Conservation (phyloP, 768 basidiomycete species). For the Kwoniella bestiolae region DNA sequence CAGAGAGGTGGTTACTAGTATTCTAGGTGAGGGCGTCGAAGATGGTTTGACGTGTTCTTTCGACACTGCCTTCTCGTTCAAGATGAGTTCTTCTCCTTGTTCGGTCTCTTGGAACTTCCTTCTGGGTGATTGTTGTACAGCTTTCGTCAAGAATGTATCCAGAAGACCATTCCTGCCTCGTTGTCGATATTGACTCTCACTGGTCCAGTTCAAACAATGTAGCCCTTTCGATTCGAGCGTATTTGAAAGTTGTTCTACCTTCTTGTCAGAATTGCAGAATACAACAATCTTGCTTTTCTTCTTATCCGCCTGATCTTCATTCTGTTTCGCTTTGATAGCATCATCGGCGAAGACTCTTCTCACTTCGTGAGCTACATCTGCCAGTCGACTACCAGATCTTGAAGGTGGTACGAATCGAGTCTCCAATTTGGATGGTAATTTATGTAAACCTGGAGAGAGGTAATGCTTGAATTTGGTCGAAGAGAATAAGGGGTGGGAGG, state of each 20-base stretch:
- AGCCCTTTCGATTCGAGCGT: slow-evolving; percentile 69
- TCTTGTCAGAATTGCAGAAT: slow-evolving; percentile 78
- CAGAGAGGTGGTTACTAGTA: slow-evolving; percentile 86
- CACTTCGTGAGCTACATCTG: slow-evolving; percentile 77
- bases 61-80: too few relatives aligned
- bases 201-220: slow-evolving; percentile 65
- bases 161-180: slow-evolving; percentile 76
- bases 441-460: slow-evolving; percentile 78
- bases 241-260: slow-evolving; percentile 67
- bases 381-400: slow-evolving; percentile 73
- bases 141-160: slow-evolving; percentile 67
- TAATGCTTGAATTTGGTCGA: slow-evolving; percentile 59
- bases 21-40: slow-evolving; percentile 42
- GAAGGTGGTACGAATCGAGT: slow-evolving; percentile 77
- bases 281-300: slow-evolving; percentile 72
- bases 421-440: slow-evolving; percentile 70
- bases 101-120: slow-evolving; percentile 2
- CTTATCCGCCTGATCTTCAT: slow-evolving; percentile 60
- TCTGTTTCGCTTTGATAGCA: slow-evolving; percentile 31
- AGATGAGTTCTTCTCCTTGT: neutral
- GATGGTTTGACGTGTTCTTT: too few relatives aligned
- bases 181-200: slow-evolving; percentile 65
- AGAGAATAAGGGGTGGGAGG: slow-evolving; percentile 37
- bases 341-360: slow-evolving; percentile 71
- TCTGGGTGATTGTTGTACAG: neutral